These are phyloP conservation scores for Endocarpon pusillum DNA, from an alignment of 495 filamentous ascomycete genomes.

Conservation along the genomic window DNA sequence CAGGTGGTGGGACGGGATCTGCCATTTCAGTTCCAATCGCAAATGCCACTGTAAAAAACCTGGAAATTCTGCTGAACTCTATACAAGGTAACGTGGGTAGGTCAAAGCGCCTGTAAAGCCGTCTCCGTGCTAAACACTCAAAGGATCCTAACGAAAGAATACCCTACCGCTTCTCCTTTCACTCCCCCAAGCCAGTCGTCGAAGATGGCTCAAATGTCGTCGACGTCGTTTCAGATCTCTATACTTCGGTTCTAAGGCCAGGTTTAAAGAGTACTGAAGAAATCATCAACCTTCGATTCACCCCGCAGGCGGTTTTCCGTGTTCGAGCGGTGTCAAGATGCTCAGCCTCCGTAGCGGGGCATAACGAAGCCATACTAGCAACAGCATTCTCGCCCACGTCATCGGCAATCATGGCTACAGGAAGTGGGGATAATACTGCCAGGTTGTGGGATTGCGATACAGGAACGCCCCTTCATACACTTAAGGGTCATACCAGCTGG, in stretches of 20 bases:
- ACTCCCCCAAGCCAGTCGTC: no score
- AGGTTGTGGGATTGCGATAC: conserved; percentile 93
- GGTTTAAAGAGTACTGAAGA: conserved; percentile 55
- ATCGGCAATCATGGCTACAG: conserved; percentile 70
- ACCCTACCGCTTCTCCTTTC: conserved; percentile 75
- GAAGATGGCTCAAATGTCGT: no score
- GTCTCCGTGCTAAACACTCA: conserved; percentile 5
- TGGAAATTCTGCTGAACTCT: conserved; percentile 82
- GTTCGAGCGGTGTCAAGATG: conserved; percentile 85
- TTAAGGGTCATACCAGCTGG: conserved; percentile 91
- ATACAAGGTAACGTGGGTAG: conserved; percentile 59
- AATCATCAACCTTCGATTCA: conserved; percentile 59
- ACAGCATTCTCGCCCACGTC: conserved; percentile 73
- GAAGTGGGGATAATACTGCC: conserved; percentile 81
- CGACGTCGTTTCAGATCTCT: conserved; percentile 52
- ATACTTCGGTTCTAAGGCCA: conserved; percentile 47
- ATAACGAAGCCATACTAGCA: conserved; percentile 81
- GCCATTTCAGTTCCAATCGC: conserved; percentile 68
- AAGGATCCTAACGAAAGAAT: conserved; percentile 62
- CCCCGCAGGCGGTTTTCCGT: conserved; percentile 86
- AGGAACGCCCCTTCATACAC: conserved; percentile 70
- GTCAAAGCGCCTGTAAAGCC: conserved; percentile 5
- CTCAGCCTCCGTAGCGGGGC: conserved; percentile 73
- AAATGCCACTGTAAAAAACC: conserved; percentile 75
- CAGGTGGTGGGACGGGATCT: conserved; percentile 44